Evolutionary conservation across 805 yeast species (phyloP).

Genomic region (Candida silvicultrix): DNA sequence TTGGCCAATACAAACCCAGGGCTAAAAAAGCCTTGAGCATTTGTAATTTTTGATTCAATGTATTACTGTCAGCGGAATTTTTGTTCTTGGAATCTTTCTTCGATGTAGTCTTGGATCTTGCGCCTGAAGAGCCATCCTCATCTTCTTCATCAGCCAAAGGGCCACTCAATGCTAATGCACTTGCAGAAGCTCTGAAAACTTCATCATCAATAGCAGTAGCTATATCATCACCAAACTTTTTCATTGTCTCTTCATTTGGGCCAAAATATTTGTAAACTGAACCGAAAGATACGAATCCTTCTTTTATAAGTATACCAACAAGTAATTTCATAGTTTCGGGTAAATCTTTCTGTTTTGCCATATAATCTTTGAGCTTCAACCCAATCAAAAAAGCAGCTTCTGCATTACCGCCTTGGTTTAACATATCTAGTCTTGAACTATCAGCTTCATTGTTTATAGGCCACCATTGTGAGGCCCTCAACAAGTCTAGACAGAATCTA

Average conservation of each 20-base stretch:
- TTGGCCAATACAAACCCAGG: constrained; percentile 57
- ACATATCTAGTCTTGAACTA: constrained; percentile 22
- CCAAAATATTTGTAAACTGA: constrained; percentile 49
- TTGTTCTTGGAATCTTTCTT: constrained; percentile 2
- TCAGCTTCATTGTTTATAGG: constrained; percentile 34
- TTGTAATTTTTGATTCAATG: constrained; percentile 32
- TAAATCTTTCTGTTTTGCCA: constrained; percentile 25
- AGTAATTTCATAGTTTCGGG: constrained; percentile 39
- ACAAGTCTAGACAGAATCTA: constrained; percentile 40
- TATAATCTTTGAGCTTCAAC: constrained; percentile 29
- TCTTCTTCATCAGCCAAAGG: constrained; percentile 72
- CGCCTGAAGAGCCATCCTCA: constrained; percentile 37
- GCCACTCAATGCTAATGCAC: constrained; percentile 84
- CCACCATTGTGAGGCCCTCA: constrained; percentile 64
- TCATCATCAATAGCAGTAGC: constrained; percentile 30
- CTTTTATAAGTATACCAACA: constrained; percentile 54
- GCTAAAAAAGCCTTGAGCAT: constrained; percentile 48
- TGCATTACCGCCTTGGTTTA: constrained; percentile 47
- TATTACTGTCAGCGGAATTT: constrained; percentile 8
- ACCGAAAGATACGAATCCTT: constrained; percentile 59
- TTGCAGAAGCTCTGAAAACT: constrained; percentile 56
- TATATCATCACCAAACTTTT: constrained; percentile 7
- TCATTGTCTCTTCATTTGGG: constrained; percentile 46
- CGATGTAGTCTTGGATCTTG: constrained; percentile 4
- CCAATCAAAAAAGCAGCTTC: constrained; percentile 51